Base-by-base conservation (phyloP, 345 rosid genomes). In the Viola odorata region DNA sequence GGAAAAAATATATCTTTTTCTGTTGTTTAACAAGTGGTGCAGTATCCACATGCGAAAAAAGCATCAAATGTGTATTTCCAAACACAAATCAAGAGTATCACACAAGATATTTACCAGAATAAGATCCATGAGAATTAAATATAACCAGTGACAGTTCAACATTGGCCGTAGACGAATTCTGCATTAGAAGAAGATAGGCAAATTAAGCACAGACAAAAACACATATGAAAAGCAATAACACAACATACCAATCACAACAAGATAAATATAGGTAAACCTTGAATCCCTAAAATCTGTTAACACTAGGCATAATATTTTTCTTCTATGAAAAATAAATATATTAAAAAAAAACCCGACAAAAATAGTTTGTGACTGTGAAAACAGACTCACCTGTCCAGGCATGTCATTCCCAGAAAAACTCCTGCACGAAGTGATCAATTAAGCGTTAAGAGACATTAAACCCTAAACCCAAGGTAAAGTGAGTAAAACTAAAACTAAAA, bases 91-190 rank as follows among this genome's bases (percentile, higher is more conserved):
- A 23, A 23, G 32, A 23, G 2, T 23, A 23, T 23, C 32, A 2
- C 32, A 2, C 32, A 23, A 23, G 32, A 16, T 6, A 41, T 64
- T 39, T 48, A 72, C 72, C 69, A 62, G 76, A 72, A 67, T 71
- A 82, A n/a, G 90, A 76, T 68, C 97, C 99, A 76, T 88, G 92
- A 62, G 92, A 65, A 75, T 78, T 82, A 80, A 90, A 94, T 66
- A 84, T 77, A 60, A 94, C 91, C 69, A 94, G 63, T 13, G 88
- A 72, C 50, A 89, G 81, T 75, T 90, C 99, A 67, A 72, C 84
- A 73, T 55, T 77, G 41, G 86, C 76, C 61, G 75, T 64, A 57
- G 84, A 37, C 14, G 81, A 63, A 71, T 88, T 90, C 99, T 94
- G 90, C 56, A 67, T 54, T 65, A 36, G 61, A 69, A 66, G 23